These are phyloP conservation scores for Mycosphaerella sp. DNA, from an alignment of 2,329 filamentous ascomycete species.

Conservation along the genomic window DNA sequence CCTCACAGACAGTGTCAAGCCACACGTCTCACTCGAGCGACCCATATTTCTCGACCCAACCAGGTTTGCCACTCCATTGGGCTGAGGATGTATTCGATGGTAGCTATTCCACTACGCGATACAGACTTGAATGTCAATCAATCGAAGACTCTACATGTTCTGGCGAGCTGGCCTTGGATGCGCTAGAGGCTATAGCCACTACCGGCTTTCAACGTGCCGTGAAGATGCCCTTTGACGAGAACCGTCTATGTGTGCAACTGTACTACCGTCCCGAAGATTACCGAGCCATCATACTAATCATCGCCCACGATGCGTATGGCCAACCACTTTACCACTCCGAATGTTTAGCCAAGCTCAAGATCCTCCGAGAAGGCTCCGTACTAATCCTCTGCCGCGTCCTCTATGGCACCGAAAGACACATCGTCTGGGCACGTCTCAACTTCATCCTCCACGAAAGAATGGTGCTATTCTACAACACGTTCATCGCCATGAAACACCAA, in stretches of 20 bases:
- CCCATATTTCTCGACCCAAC: constrained; percentile 10
- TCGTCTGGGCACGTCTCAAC: constrained; percentile 49
- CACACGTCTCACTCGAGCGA: constrained; percentile 27
- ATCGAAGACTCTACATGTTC: constrained; percentile 22
- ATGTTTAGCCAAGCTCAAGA: constrained; percentile 44
- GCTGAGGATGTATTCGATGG: constrained; percentile 41
- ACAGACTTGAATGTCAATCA: constrained; percentile 25
- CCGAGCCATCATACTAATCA: constrained; percentile 50
- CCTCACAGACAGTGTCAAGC: constrained; percentile 36
- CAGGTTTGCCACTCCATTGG: constrained; percentile 35
- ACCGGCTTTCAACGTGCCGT: constrained; percentile 40
- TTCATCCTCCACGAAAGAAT: constrained; percentile 53
- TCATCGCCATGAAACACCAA: constrained; percentile 53
- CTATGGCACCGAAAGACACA: constrained; percentile 19
- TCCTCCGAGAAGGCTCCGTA: constrained; percentile 37
- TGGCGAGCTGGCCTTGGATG: constrained; percentile 17
- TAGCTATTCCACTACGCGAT: constrained; percentile 35
- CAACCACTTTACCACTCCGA: constrained; percentile 45
- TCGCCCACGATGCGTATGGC: constrained; percentile 37
- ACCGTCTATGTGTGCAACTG: constrained; percentile 34
- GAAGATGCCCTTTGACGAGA: constrained; percentile 42
- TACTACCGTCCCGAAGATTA: constrained; percentile 48
- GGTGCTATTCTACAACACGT: constrained; percentile 52
- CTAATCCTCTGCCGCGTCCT: constrained; percentile 33
- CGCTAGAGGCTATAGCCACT: constrained; percentile 21